Evolutionary conservation across 352 stramenopile genomes (phyloP).

Genomic region (Thraustochytrium striatum): DNA sequence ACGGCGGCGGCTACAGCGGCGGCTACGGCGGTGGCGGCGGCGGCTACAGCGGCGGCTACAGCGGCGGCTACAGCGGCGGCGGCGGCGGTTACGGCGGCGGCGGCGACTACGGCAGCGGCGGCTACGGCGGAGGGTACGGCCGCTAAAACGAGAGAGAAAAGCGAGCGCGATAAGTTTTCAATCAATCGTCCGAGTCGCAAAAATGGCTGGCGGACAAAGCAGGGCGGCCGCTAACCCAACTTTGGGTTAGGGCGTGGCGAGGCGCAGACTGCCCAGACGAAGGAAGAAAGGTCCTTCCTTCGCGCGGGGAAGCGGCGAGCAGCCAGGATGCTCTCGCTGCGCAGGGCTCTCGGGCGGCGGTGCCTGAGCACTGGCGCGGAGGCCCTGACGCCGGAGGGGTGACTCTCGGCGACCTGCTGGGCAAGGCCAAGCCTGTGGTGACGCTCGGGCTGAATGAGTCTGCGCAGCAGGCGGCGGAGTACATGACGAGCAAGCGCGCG

Average conservation of each 20-base stretch:
- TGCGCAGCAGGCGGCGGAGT: neutral
- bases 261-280: too few species aligned
- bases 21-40: neutral
- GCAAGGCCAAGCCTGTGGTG: constrained; percentile 34
- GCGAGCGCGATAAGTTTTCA: too few species aligned
- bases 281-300: too few species aligned
- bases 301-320: too few species aligned
- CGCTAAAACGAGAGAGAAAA: too few species aligned
- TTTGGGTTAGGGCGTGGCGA: too few species aligned
- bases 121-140: neutral
- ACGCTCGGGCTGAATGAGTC: neutral
- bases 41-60: neutral
- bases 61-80: neutral
- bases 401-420: constrained; percentile 27
- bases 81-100: neutral
- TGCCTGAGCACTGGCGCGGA: constrained; percentile 7
- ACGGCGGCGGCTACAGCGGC: neutral
- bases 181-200: too few species aligned
- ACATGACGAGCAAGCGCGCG: neutral
- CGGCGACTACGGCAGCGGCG: neutral
- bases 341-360: too few species aligned
- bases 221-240: too few species aligned
- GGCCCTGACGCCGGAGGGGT: neutral
- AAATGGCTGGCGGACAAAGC: too few species aligned
- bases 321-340: too few species aligned